These are phyloP conservation scores for Phtheirospermum japonicum DNA, from an alignment of 257 asterid species.

Conservation along the genomic window DNA sequence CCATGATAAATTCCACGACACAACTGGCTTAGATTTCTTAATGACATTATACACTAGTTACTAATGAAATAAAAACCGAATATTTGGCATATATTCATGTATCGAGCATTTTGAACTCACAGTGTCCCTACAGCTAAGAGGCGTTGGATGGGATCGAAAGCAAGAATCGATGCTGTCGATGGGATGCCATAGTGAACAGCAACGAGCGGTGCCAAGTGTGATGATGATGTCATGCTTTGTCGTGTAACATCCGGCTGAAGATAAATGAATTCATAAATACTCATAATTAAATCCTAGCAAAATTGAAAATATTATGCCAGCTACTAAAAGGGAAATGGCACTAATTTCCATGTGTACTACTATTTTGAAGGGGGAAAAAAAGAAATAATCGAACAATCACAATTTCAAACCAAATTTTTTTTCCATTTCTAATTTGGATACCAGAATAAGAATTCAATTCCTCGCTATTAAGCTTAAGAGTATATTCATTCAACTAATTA, in stretches of 20 bases:
- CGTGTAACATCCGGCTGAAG: slow-evolving; percentile 34
- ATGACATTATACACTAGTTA: slow-evolving; percentile 9
- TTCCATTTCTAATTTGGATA: not conserved
- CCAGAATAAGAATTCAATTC: not conserved
- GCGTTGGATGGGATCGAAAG: slow-evolving; percentile 79
- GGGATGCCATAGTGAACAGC: slow-evolving; percentile 92
- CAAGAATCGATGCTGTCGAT: slow-evolving; percentile 76
- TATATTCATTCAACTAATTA: not conserved
- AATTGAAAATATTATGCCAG: not conserved
- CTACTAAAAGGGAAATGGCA: slow-evolving; percentile 10
- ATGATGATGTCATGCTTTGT: slow-evolving; percentile 36
- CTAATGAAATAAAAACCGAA: slow-evolving; percentile 7
- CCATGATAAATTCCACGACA: not conserved
- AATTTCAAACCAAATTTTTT: slow-evolving; percentile 3
- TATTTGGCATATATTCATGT: slow-evolving; percentile 10
- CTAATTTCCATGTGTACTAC: too few species aligned
- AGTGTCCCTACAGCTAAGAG: slow-evolving; percentile 89
- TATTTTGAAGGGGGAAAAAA: too few species aligned
- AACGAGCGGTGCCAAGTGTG: slow-evolving; percentile 54
- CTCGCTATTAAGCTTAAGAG: not conserved
- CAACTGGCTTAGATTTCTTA: slow-evolving; percentile 6
- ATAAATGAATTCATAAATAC: slow-evolving; percentile 14
- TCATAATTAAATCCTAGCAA: slow-evolving; percentile 19
- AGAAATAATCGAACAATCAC: not conserved
- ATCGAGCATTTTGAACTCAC: slow-evolving; percentile 48